Conservation (phyloP, 768 basidiomycete species). For the Tricholoma furcatifolium region DNA sequence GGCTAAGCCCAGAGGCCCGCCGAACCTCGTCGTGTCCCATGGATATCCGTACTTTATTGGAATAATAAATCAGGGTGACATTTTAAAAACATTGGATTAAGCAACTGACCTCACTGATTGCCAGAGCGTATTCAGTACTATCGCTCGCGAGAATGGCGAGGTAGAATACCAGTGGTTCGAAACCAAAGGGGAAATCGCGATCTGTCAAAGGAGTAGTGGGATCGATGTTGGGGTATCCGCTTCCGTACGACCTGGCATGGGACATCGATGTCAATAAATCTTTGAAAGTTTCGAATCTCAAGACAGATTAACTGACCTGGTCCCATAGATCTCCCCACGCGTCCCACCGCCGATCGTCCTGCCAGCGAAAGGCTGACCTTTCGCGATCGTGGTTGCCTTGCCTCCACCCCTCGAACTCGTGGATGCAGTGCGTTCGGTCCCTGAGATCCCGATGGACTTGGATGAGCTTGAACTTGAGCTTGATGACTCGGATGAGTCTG, state of each 20-base stretch:
- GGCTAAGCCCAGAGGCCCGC: background rate
- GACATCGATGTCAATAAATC: background rate
- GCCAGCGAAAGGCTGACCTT: constrained; percentile 35
- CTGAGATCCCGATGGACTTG: background rate
- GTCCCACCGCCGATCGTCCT: constrained; percentile 44
- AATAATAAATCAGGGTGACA: too few species aligned
- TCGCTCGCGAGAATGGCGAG: background rate
- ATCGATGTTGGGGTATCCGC: constrained; percentile 46
- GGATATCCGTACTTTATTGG: background rate
- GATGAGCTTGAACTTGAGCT: background rate
- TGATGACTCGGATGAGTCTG: background rate
- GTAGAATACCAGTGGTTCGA: constrained; percentile 51
- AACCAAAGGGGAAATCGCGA: constrained; percentile 51
- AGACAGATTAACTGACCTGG: too few species aligned
- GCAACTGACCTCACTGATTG: background rate
- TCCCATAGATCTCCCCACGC: constrained; percentile 37
- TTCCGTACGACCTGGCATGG: constrained; percentile 44
- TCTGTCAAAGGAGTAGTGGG: constrained; percentile 35
- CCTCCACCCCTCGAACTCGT: constrained; percentile 18
- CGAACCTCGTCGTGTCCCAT: background rate
- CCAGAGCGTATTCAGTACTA: background rate
- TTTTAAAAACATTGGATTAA: too few species aligned
- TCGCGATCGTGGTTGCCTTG: constrained; percentile 25
- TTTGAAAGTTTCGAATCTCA: constrained; percentile 33
- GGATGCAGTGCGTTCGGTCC: background rate